Evolutionary conservation across 2,329 filamentous ascomycete species (phyloP).

Genomic region (Penicillium nordicum): DNA sequence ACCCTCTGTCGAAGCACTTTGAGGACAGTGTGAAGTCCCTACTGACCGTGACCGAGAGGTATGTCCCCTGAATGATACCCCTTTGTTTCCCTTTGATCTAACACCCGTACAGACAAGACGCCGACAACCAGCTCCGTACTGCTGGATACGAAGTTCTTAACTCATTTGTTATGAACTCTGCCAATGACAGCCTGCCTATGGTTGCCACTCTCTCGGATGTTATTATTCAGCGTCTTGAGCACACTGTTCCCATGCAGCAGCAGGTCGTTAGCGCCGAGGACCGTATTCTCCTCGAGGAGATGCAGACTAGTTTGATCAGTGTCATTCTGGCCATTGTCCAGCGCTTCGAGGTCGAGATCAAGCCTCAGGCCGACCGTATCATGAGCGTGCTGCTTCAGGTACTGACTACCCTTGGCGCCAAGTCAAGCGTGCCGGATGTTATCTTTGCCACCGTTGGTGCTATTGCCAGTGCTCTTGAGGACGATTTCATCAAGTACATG

Average conservation of each 20-base stretch:
- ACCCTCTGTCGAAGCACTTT: slow-evolving; percentile 87
- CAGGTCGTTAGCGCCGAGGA: slow-evolving; percentile 98
- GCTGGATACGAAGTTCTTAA: slow-evolving; percentile 97
- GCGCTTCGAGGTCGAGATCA: slow-evolving; percentile 85
- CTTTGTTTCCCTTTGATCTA: slow-evolving; percentile 6
- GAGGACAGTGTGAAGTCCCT: slow-evolving; percentile 85
- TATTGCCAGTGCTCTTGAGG: slow-evolving; percentile 86
- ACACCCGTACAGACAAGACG: slow-evolving; percentile 53
- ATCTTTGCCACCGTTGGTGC: slow-evolving; percentile 89
- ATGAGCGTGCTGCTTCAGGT: slow-evolving; percentile 86
- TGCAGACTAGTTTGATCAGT: slow-evolving; percentile 92
- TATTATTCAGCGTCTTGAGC: slow-evolving; percentile 84
- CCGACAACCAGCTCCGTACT: slow-evolving; percentile 84
- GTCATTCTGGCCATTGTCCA: slow-evolving; percentile 89
- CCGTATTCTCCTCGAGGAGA: slow-evolving; percentile 91
- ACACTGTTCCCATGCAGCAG: slow-evolving; percentile 80
- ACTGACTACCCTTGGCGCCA: slow-evolving; percentile 70
- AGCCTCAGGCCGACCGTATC: slow-evolving; percentile 85
- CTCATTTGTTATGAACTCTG: slow-evolving; percentile 87
- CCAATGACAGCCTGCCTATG: slow-evolving; percentile 75
- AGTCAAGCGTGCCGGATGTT: slow-evolving; percentile 91
- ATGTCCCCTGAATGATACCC: slow-evolving; percentile 14
- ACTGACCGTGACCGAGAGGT: slow-evolving; percentile 77
- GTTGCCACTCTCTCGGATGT: slow-evolving; percentile 82
- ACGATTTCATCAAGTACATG: slow-evolving; percentile 97